These are phyloP conservation scores for Otatea glauca DNA, from an alignment of 176 grass and related monocot species.

Conservation along the genomic window DNA sequence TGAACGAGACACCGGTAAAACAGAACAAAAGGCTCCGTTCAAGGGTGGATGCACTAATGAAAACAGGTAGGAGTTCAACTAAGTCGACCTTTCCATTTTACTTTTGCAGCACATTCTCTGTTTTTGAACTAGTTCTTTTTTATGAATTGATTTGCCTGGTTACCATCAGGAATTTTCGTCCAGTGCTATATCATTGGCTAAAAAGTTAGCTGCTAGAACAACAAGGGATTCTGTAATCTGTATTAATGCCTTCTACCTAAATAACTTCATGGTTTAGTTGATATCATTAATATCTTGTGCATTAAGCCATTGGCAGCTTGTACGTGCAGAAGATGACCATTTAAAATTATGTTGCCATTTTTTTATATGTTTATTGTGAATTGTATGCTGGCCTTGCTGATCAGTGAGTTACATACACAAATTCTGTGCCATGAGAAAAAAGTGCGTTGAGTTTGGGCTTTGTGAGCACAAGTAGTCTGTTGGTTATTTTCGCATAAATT, in stretches of 20 bases:
- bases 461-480: not conserved
- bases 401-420: not conserved
- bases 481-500: not conserved
- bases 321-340: not conserved
- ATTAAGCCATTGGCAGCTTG: not conserved
- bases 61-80: constrained; percentile 65
- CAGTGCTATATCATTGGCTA: constrained; percentile 7
- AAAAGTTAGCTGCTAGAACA: constrained; percentile 1
- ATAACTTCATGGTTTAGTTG: not conserved
- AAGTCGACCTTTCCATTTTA: constrained; percentile 1
- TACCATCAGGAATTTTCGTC: not conserved
- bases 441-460: not conserved
- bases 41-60: constrained; percentile 75
- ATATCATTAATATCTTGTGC: constrained; percentile 2
- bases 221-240: not conserved
- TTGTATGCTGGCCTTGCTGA: not conserved
- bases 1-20: constrained; percentile 84
- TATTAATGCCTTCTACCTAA: not conserved
- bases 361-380: not conserved
- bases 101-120: not conserved
- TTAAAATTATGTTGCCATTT: constrained; percentile 2
- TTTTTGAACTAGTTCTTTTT: not conserved
- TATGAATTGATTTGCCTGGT: constrained; percentile 20
- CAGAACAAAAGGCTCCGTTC: constrained; percentile 84
- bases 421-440: not conserved